Evolutionary conservation across 192 early-diverging fungal species (phyloP).

Genomic region (Podila clonocystis): DNA sequence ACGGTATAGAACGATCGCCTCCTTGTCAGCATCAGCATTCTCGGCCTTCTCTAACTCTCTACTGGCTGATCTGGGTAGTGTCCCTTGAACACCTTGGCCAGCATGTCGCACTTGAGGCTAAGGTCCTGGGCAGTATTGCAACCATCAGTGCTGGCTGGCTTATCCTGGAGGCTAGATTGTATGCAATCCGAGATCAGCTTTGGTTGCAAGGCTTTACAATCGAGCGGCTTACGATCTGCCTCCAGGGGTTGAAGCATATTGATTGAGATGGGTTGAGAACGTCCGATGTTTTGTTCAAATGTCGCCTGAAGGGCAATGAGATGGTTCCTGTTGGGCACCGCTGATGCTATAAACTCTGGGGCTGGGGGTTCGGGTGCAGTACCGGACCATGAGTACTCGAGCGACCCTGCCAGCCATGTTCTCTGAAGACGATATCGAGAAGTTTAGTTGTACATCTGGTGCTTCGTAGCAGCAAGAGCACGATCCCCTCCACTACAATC

Average conservation of each 20-base stretch:
- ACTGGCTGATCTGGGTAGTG: slow-evolving; percentile 2
- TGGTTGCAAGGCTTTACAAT: too few species aligned
- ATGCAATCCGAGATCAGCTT: slow-evolving; percentile 5
- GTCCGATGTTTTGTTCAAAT: too few species aligned
- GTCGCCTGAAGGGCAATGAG: too few species aligned
- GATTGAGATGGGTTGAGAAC: too few species aligned
- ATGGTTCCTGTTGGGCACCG: too few species aligned
- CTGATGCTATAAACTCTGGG: too few species aligned
- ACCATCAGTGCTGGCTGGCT: neutral
- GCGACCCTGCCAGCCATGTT: slow-evolving; percentile 9
- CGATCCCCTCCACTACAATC: neutral
- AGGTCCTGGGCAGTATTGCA: neutral
- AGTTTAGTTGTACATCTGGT: neutral
- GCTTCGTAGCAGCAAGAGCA: neutral
- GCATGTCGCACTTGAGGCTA: slow-evolving; percentile 4
- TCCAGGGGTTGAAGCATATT: too few species aligned
- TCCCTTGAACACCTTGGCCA: slow-evolving; percentile 4
- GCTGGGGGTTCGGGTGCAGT: neutral
- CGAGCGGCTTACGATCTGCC: too few species aligned
- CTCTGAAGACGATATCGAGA: neutral
- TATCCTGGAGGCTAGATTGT: neutral
- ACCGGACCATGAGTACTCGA: slow-evolving; percentile 20
- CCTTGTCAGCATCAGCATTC: neutral
- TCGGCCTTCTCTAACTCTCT: slow-evolving; percentile 8
- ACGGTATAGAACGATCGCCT: neutral